Conservation (phyloP, 2,329 filamentous ascomycete species). For the Capronia americana region DNA sequence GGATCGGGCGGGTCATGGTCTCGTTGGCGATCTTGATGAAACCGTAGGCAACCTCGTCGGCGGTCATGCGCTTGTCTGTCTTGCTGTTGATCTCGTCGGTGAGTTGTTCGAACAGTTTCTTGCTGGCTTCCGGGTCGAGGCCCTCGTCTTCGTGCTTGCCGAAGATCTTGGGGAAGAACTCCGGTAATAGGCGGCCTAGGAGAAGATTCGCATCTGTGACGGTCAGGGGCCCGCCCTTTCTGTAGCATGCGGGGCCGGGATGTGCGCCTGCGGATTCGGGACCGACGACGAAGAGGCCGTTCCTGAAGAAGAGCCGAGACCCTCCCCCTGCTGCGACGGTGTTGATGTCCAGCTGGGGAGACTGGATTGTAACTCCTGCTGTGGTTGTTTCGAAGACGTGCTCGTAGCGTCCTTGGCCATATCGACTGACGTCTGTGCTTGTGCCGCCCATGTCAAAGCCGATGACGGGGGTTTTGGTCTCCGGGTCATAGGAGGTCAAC, state of each 20-base stretch:
- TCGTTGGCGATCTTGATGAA: conserved; percentile 91
- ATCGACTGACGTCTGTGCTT: conserved; percentile 87
- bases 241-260: conserved; percentile 88
- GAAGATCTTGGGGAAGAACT: conserved; percentile 97
- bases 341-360: conserved; percentile 91
- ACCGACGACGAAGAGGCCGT: conserved; percentile 89
- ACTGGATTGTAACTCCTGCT: conserved; percentile 91
- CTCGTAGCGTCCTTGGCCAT: conserved; percentile 83
- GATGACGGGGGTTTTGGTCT: conserved; percentile 84
- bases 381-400: conserved; percentile 95
- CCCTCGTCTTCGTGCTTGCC: conserved; percentile 86
- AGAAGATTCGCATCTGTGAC: conserved; percentile 93
- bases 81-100: conserved; percentile 80
- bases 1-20: conserved; percentile 87
- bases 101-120: conserved; percentile 75
- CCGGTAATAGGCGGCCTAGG: conserved; percentile 81
- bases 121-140: conserved; percentile 76
- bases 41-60: conserved; percentile 89
- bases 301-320: conserved; percentile 76
- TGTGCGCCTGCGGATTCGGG: conserved; percentile 91
- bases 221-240: conserved; percentile 86
- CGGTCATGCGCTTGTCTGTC: conserved; percentile 66
- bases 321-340: conserved; percentile 87
- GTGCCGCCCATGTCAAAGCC: conserved; percentile 97
- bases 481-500: conserved; percentile 83